These are phyloP conservation scores for Fomitiporia mediterranea DNA, from an alignment of 1,284 basidiomycete species.

Conservation along the genomic window DNA sequence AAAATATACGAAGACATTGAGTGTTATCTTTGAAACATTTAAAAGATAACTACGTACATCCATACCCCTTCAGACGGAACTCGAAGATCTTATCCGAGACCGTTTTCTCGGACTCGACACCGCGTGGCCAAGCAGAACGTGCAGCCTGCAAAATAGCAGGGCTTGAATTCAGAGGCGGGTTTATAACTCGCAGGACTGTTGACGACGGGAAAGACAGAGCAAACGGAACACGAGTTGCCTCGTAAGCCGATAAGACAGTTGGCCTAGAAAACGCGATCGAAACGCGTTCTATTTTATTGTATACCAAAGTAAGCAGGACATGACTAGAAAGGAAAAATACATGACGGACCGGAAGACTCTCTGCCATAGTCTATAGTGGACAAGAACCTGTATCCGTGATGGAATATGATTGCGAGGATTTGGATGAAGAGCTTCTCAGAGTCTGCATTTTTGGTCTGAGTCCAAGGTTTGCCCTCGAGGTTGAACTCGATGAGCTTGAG, in stretches of 20 bases:
- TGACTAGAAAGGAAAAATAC: not conserved
- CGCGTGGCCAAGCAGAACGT: slow-evolving; percentile 70
- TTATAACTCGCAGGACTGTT: slow-evolving; percentile 64
- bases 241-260: slow-evolving; percentile 17
- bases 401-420: slow-evolving; percentile 57
- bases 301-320: too few species aligned
- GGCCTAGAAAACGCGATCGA: slow-evolving; percentile 56
- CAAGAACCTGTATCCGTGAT: slow-evolving; percentile 57
- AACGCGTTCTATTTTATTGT: slow-evolving; percentile 57
- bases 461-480: slow-evolving; percentile 67
- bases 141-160: slow-evolving; percentile 77
- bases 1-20: slow-evolving; percentile 18
- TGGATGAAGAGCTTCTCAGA: slow-evolving; percentile 67
- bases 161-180: slow-evolving; percentile 66
- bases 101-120: slow-evolving; percentile 72
- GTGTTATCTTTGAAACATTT: slow-evolving; percentile 5
- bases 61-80: slow-evolving; percentile 77
- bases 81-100: slow-evolving; percentile 65
- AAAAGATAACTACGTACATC: slow-evolving; percentile 44
- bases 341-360: slow-evolving; percentile 36
- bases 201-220: slow-evolving; percentile 69
- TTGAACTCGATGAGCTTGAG: slow-evolving; percentile 62
- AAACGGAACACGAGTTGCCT: slow-evolving; percentile 42
- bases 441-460: slow-evolving; percentile 54
- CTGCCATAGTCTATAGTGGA: slow-evolving; percentile 73